Conservation (phyloP, 2,329 filamentous ascomycete species). For the Trichoderma atroviride region DNA sequence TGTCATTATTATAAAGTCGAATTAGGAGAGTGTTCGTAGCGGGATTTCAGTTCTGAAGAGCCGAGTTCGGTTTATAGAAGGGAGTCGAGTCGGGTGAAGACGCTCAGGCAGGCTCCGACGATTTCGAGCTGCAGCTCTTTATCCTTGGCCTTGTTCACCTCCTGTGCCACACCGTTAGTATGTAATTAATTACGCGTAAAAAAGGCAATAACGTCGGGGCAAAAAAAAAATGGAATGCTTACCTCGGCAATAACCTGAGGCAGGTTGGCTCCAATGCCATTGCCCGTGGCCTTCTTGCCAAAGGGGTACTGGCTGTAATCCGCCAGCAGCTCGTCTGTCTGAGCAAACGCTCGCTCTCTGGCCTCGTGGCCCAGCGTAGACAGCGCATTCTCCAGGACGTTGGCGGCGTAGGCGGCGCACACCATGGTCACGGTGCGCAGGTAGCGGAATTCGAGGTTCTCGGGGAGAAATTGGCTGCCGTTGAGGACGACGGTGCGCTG, state of each 20-base stretch:
- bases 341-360: conserved; percentile 89
- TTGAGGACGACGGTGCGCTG: conserved; percentile 92
- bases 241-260: conserved; percentile 82
- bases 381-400: conserved; percentile 97
- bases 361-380: conserved; percentile 92
- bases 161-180: conserved; percentile 45
- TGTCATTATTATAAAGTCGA: conserved; percentile 20
- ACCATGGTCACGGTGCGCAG: conserved; percentile 93
- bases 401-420: conserved; percentile 95
- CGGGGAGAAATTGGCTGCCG: conserved; percentile 84
- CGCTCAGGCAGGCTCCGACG: conserved; percentile 92
- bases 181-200: neutral
- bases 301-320: conserved; percentile 99
- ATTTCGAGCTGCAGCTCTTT: conserved; percentile 97
- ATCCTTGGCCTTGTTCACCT: conserved; percentile 83
- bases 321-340: conserved; percentile 92
- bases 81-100: conserved; percentile 96
- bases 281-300: conserved; percentile 74
- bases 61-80: conserved; percentile 64
- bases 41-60: neutral
- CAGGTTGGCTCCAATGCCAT: conserved; percentile 90
- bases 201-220: neutral
- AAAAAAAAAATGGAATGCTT: conserved; percentile 29
- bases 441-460: conserved; percentile 92
- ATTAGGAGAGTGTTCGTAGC: conserved; percentile 14